Base-by-base conservation (phyloP, 1,284 basidiomycete species). In the Malassezia furfur region DNA sequence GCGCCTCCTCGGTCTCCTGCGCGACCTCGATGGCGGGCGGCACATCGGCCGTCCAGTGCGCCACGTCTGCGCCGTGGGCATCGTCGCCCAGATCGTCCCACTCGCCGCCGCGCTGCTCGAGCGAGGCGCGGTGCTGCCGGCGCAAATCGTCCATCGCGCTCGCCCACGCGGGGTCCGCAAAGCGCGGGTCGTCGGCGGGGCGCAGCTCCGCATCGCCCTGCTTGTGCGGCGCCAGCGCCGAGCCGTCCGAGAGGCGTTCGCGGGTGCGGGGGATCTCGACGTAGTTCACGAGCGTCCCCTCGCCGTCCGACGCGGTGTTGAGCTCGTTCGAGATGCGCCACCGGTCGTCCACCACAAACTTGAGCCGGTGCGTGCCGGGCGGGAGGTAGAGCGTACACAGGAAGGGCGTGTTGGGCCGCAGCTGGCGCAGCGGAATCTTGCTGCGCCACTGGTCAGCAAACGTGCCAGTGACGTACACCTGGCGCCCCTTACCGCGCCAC, bases 261-360 rank as follows among this genome's bases (percentile, higher is more conserved):
- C 63, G 62, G 5, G 66, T 62, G 25, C 69, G 68, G 17, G 71
- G 66, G 17, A 74, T 70, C 56, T 74, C 70, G 52, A 74, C 67
- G 75, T 94, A 96, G 78, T 98, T 98, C 63, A 94, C 90, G 50
- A 98, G 79, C 32, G 87, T 87, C 31, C 94, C 93, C 68, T 94
- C 88, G 66, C 91, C 88, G 73, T 96, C 91, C 31, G 91, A 89
- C 0, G 91, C 89, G 1, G 88, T 87, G 8, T 90, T 86, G 21
- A 94, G 81, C 62, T 90, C 84, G 63, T 80, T 78, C 11, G 81
- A 81, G 52, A 81, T 81, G 57, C 85, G 83, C 85, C 86, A 91
- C 49, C 85, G 82, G 56, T 88, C 86, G 76, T 98, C 94, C 57
- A 98, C 89, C 64, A 96, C 83, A 79, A 96, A 98, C 63, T 91